Evolutionary conservation across 768 basidiomycete genomes (phyloP), one percentile per base, ranked within the genome.

Genomic region (Glaciozyma antarctica): DNA sequence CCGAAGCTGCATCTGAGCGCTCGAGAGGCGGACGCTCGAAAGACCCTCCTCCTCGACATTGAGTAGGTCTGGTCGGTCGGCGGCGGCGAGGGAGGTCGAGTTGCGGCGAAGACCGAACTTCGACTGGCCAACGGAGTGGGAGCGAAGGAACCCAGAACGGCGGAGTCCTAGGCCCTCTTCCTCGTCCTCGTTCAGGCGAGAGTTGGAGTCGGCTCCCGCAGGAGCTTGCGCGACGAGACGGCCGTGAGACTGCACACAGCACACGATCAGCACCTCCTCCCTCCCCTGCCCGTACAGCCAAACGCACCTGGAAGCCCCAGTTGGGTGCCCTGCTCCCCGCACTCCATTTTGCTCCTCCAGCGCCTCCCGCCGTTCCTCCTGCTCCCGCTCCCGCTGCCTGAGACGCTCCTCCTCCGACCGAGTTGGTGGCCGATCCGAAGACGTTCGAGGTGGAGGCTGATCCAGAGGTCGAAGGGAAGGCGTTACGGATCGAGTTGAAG

Each of bases 251-350:
- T 34, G 47, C 45, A 12, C 32, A 24, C 12, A 16, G 22, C 28
- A 21, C 17, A 17, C 15, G 6, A 15, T 59, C 47, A 59, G 58
- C 58, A 8, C 47, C 26, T 13, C 41, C 21, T n/a, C 22, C 38
- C n/a, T 43, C 32, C 21, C 5, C 32, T 32, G 32, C 32, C 4
- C 9, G 7, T 5, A n/a, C 24, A 30, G 34, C 24, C 5, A 10
- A 38, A 56, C 65, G n/a, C 13, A 70, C 69, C 58, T 70, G 69
- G 54, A 67, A 67, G 1, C 62, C 65, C 60, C 60, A 70, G 13
- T 61, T 55, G 26, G 44, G 49, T 2, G 63, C 60, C 61, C 69
- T 66, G 57, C 57, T 66, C 17, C 68, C 68, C 0, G 68, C 65
- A 43, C 65, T 66, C 6, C 47, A 45, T 34, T 65, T 63, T 9